Percentiles rank a stretch among this genome's conserved stretches.
Conservation (phyloP, 2,329 filamentous ascomycete species). For the Cladosporium sp. region DNA sequence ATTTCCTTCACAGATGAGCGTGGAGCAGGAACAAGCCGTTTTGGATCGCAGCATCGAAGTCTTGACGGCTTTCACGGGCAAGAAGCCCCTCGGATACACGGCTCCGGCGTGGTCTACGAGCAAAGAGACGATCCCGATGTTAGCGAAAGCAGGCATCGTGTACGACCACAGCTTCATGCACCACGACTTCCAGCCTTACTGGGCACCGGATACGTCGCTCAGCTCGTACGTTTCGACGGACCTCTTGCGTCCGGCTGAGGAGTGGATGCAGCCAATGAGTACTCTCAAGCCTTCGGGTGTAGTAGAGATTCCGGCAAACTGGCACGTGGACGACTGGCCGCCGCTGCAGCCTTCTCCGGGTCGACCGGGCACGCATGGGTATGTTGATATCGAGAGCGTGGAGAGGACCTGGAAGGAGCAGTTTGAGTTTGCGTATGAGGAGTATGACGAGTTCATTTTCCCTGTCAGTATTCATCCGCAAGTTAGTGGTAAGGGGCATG, state of each 20-base stretch:
- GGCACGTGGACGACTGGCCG: constrained; percentile 52
- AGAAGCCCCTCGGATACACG: constrained; percentile 45
- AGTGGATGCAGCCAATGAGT: constrained; percentile 44
- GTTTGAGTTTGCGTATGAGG: constrained; percentile 48
- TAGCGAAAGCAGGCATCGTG: constrained; percentile 45
- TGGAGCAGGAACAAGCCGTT: constrained; percentile 40
- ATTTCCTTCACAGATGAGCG: constrained; percentile 32
- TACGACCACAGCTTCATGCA: constrained; percentile 54
- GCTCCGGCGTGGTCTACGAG: constrained; percentile 46
- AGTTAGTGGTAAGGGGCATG: constrained; percentile 50
- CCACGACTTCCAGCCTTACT: constrained; percentile 46
- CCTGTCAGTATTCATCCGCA: constrained; percentile 51
- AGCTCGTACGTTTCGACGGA: constrained; percentile 35
- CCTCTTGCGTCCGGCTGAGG: constrained; percentile 32
- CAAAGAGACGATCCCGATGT: constrained; percentile 40
- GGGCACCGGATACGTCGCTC: constrained; percentile 30
- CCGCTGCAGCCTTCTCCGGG: constrained; percentile 41
- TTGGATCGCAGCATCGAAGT: constrained; percentile 42
- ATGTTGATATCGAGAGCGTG: constrained; percentile 42
- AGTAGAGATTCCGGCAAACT: constrained; percentile 50
- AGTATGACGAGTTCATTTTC: constrained; percentile 50
- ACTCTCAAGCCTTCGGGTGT: constrained; percentile 36
- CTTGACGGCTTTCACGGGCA: constrained; percentile 40
- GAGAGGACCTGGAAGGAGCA: constrained; percentile 50
- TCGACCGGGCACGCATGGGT: constrained; percentile 39